Evolutionary conservation across 345 rosid species (phyloP).

Genomic region (Acer negundo): DNA sequence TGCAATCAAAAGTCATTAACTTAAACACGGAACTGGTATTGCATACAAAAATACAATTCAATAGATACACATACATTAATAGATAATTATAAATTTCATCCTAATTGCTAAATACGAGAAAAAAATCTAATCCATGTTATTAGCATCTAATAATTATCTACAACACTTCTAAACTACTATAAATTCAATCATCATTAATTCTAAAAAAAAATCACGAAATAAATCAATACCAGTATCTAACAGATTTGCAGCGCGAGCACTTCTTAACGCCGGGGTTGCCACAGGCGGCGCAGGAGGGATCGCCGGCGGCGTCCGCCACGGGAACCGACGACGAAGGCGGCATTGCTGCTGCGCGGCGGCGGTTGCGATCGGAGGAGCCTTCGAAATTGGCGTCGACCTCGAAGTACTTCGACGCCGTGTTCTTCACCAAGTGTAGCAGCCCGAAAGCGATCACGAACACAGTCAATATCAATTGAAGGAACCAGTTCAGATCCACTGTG

Average conservation of each 20-base stretch:
- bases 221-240: slow-evolving; percentile 47
- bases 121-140: background rate
- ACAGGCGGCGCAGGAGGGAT: slow-evolving; percentile 38
- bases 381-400: slow-evolving; percentile 82
- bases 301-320: slow-evolving; percentile 11
- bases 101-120: too few species aligned
- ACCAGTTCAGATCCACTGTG: slow-evolving; percentile 77
- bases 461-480: slow-evolving; percentile 61
- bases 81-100: too few species aligned
- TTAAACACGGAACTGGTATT: background rate
- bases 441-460: slow-evolving; percentile 54
- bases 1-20: background rate
- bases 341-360: slow-evolving; percentile 1
- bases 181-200: background rate
- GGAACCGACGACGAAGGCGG: slow-evolving; percentile 3
- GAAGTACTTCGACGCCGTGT: slow-evolving; percentile 86
- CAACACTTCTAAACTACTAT: background rate
- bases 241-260: slow-evolving; percentile 66
- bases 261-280: slow-evolving; percentile 29
- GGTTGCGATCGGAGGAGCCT: slow-evolving; percentile 21
- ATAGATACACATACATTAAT: background rate
- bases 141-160: background rate
- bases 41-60: background rate
- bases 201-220: background rate
- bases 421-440: slow-evolving; percentile 59